Conservation (phyloP, 768 basidiomycete genomes). For the Russula sp. region DNA sequence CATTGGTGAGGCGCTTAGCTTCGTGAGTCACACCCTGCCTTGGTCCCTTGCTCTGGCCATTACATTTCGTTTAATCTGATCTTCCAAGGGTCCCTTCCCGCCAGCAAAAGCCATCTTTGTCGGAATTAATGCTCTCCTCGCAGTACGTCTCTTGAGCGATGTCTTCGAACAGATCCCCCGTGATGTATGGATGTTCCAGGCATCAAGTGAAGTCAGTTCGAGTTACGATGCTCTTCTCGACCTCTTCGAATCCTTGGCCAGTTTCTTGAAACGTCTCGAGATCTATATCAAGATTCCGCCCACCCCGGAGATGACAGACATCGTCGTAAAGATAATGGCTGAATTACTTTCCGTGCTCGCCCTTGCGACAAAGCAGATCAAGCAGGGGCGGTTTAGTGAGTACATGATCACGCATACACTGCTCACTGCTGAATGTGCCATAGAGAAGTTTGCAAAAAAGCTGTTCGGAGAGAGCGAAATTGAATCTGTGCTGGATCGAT, state of each 20-base stretch:
- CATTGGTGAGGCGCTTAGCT: not conserved
- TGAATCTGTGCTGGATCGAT: not conserved
- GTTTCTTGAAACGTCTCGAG: not conserved
- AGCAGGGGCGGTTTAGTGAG: constrained; percentile 1
- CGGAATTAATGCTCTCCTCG: not conserved
- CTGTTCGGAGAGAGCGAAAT: not conserved
- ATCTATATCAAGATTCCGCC: not conserved
- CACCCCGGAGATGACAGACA: not conserved
- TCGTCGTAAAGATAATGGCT: not conserved
- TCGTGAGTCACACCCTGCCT: not conserved
- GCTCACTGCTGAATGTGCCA: not conserved
- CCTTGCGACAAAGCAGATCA: not conserved
- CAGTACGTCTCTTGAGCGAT: not conserved
- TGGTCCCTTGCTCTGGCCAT: too few relatives aligned
- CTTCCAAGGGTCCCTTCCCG: not conserved
- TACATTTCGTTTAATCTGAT: too few relatives aligned
- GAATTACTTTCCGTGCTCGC: not conserved
- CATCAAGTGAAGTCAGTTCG: not conserved
- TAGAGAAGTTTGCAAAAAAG: not conserved
- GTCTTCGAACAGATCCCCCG: not conserved
- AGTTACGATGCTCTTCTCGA: constrained; percentile 1
- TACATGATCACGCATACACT: not conserved
- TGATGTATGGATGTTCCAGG: not conserved
- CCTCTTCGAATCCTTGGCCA: not conserved
- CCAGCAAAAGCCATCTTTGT: not conserved